These are phyloP conservation scores for Cyclotella cryptica DNA, from an alignment of 108 stramenopile genomes.

Conservation along the genomic window DNA sequence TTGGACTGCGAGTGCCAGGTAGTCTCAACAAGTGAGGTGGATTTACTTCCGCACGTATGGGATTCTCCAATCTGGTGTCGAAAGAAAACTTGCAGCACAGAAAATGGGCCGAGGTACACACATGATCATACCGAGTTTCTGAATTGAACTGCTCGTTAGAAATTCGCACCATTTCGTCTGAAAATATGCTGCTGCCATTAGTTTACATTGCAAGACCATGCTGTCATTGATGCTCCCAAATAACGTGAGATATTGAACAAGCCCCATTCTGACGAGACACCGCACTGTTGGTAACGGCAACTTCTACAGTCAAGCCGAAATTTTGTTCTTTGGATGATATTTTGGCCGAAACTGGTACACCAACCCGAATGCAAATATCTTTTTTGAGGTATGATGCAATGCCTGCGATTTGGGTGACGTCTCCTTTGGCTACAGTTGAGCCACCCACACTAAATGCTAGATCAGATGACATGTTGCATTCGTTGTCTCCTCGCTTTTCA, in stretches of 20 bases:
- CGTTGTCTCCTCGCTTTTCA: conserved; percentile 73
- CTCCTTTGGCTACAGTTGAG: conserved; percentile 34
- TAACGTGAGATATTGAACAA: conserved; percentile 87
- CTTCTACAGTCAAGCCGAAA: conserved; percentile 43
- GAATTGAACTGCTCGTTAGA: too few relatives aligned
- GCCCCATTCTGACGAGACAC: conserved; percentile 77
- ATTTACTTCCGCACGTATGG: too few relatives aligned
- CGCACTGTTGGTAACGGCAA: conserved; percentile 40
- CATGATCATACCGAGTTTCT: too few relatives aligned
- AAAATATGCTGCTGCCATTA: too few relatives aligned
- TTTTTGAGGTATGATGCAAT: conserved; percentile 87
- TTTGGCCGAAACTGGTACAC: conserved; percentile 64
- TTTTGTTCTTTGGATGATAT: conserved; percentile 54
- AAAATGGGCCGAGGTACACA: too few relatives aligned
- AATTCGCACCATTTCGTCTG: too few relatives aligned
- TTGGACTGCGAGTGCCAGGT: too few relatives aligned
- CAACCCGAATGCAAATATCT: conserved; percentile 74
- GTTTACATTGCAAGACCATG: too few relatives aligned
- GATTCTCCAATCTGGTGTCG: too few relatives aligned
- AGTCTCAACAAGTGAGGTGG: too few relatives aligned
- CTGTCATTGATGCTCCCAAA: conserved; percentile 70
- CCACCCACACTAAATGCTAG: conserved; percentile 69
- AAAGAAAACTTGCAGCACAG: too few relatives aligned
- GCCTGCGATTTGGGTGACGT: conserved; percentile 50
- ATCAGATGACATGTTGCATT: conserved; percentile 77